Percentiles rank a stretch among this genome's conserved stretches.
Evolutionary conservation across 2,329 filamentous ascomycete genomes (phyloP).

Genomic region (Aspergillus sergii): DNA sequence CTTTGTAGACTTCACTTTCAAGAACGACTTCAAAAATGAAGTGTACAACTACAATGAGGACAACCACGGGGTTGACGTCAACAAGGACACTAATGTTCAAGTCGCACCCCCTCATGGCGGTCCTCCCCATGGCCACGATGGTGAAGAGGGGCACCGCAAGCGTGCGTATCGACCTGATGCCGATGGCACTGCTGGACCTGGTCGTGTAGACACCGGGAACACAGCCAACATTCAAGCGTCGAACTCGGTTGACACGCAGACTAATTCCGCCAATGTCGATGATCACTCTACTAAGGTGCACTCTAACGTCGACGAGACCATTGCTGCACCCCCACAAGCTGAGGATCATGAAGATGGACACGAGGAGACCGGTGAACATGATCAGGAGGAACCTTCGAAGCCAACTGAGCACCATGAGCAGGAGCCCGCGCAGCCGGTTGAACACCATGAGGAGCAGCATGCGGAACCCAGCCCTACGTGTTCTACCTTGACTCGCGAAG

Average conservation of each 20-base stretch:
- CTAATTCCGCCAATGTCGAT: not conserved
- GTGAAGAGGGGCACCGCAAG: not conserved
- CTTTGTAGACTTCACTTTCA: conserved; percentile 8
- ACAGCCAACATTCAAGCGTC: not conserved
- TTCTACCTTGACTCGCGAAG: conserved; percentile 22
- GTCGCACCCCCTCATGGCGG: conserved; percentile 6
- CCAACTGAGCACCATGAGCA: not conserved
- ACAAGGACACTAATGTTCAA: conserved; percentile 15
- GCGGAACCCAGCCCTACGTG: conserved; percentile 13
- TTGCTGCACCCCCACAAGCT: not conserved
- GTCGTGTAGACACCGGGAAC: conserved; percentile 11
- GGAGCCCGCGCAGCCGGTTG: not conserved
- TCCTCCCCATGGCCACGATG: not conserved
- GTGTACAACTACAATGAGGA: conserved; percentile 25
- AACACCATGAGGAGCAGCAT: not conserved
- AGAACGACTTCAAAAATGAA: conserved; percentile 7
- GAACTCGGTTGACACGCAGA: not conserved
- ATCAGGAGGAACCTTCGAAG: no score
- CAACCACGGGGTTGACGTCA: conserved; percentile 25
- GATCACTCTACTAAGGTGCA: conserved; percentile 13
- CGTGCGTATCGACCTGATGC: not conserved
- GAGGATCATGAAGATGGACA: not conserved
- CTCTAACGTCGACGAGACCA: not conserved
- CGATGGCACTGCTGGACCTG: not conserved
- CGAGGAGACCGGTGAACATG: no score